Conservation (phyloP, 116 monocot genomes). For the Iris pallida region DNA sequence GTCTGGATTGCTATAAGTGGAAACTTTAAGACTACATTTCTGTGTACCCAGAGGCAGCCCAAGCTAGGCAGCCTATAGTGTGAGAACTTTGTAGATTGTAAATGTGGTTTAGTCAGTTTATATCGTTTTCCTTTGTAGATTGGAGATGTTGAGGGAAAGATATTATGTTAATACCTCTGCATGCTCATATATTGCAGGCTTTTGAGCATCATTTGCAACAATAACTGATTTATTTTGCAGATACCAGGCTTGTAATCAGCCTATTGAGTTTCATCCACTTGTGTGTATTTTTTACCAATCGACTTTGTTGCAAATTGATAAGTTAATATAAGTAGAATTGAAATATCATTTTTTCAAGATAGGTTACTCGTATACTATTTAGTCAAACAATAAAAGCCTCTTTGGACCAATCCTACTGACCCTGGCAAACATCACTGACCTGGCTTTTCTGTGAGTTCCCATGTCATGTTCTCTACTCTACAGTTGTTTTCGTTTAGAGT, state of each 20-base stretch:
- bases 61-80: conserved; percentile 65
- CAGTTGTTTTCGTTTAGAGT: too few species aligned
- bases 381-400: too few species aligned
- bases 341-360: conserved; percentile 40
- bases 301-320: too few species aligned
- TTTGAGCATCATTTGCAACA: conserved; percentile 82
- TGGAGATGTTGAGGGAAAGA: background rate
- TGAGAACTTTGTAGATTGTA: conserved; percentile 13
- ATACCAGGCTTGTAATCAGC: conserved; percentile 43
- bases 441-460: too few species aligned
- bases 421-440: too few species aligned
- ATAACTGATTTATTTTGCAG: conserved; percentile 58
- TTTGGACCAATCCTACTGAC: too few species aligned
- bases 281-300: too few species aligned
- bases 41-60: conserved; percentile 47
- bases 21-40: conserved; percentile 64
- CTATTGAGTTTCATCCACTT: conserved; percentile 77
- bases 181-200: conserved; percentile 46
- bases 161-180: background rate
- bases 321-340: too few species aligned
- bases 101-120: background rate
- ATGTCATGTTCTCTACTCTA: too few species aligned
- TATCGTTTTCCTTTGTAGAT: background rate
- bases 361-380: background rate
- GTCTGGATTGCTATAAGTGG: conserved; percentile 57